These are phyloP conservation scores for Thinopyrum obtusiflorum DNA, from an alignment of 202 grass and related monocot species.

Conservation along the genomic window DNA sequence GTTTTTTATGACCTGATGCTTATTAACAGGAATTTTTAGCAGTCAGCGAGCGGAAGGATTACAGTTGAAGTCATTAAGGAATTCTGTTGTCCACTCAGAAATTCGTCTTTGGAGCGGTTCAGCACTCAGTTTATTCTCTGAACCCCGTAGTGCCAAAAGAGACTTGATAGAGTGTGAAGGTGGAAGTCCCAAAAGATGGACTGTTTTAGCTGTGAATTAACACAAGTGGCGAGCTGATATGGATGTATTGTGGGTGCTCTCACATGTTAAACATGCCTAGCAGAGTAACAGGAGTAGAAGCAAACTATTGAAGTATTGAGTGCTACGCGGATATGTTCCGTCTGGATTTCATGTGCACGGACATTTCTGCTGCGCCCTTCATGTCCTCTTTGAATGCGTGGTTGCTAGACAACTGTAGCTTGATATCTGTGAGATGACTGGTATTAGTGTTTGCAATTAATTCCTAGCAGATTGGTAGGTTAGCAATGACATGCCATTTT, in stretches of 20 bases:
- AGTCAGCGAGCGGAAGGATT: not conserved
- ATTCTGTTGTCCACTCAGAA: not conserved
- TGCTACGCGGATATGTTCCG: not conserved
- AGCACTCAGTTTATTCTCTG: not conserved
- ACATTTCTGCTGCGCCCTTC: not conserved
- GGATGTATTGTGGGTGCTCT: not conserved
- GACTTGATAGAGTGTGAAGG: not conserved
- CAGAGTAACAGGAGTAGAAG: not conserved
- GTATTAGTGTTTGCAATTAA: not conserved
- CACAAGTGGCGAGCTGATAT: not conserved
- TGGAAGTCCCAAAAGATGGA: not conserved
- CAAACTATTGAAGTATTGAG: not conserved
- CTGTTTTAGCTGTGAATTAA: not conserved
- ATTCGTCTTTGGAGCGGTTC: not conserved
- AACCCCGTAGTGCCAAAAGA: not conserved
- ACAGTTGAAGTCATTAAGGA: not conserved
- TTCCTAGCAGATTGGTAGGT: not conserved
- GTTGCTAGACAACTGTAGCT: not conserved
- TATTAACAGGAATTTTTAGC: not conserved
- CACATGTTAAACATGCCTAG: not conserved
- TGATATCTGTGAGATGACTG: not conserved
- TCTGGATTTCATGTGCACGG: not conserved
- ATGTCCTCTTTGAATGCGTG: not conserved
- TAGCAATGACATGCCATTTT: not conserved
- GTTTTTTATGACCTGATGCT: not conserved